These are phyloP conservation scores for Colletotrichum tofieldiae DNA, from an alignment of 2,329 filamentous ascomycete genomes.

Conservation along the genomic window DNA sequence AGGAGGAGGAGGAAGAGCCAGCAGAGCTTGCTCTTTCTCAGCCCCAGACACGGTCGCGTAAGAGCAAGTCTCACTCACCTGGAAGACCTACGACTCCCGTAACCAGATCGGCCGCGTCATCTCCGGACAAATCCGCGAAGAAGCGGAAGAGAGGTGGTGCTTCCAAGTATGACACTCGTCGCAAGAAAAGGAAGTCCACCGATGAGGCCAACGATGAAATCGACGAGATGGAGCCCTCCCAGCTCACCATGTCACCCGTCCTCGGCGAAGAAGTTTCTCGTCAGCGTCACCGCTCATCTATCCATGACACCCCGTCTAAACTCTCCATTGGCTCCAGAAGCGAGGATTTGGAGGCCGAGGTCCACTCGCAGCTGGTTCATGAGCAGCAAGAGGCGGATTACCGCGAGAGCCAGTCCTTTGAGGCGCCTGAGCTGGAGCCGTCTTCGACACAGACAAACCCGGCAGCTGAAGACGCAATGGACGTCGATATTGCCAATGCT, in stretches of 20 bases:
- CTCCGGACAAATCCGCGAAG: conserved; percentile 44
- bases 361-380: conserved; percentile 58
- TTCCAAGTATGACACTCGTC: conserved; percentile 46
- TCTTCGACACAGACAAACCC: conserved; percentile 2
- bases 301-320: conserved; percentile 26
- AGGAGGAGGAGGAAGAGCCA: conserved; percentile 24
- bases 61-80: conserved; percentile 38
- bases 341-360: conserved; percentile 57
- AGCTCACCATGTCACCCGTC: conserved; percentile 11
- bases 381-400: conserved; percentile 56
- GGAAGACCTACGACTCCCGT: conserved; percentile 35
- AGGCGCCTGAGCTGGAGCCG: conserved; percentile 44
- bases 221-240: conserved; percentile 8
- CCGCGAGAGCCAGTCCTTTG: conserved; percentile 51
- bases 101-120: conserved; percentile 38
- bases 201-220: conserved; percentile 18
- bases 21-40: conserved; percentile 37
- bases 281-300: background rate
- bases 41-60: conserved; percentile 14
- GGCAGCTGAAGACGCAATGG: conserved; percentile 47
- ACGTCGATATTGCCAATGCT: conserved; percentile 22
- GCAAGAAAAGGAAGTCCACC: conserved; percentile 48
- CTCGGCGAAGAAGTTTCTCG: conserved; percentile 12
- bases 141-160: conserved; percentile 50
- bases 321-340: conserved; percentile 25